These are phyloP conservation scores for Trichoderma sp. DNA, from an alignment of 2,329 filamentous ascomycete genomes.

Conservation along the genomic window DNA sequence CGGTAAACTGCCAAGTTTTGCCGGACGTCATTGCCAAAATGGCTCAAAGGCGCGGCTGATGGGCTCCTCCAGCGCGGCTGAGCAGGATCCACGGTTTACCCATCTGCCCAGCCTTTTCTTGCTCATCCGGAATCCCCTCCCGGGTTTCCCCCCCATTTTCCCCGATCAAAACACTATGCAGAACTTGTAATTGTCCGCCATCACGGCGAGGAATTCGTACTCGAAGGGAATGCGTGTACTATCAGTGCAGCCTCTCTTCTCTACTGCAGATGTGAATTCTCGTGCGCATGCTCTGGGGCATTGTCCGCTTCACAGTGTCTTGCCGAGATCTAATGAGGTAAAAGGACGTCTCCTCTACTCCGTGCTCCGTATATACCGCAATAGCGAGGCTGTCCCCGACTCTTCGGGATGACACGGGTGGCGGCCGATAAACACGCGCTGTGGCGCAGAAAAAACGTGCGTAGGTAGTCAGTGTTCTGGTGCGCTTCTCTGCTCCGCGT, in stretches of 20 bases:
- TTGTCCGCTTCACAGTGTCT: too few species aligned
- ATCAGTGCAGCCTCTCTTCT: too few species aligned
- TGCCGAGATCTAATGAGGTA: too few species aligned
- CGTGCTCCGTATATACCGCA: too few species aligned
- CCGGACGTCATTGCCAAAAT: neutral
- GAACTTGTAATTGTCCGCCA: conserved; percentile 1
- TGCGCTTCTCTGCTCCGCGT: too few species aligned
- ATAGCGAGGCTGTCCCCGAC: neutral
- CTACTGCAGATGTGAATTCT: too few species aligned
- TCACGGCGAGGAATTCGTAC: neutral
- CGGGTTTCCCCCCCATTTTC: conserved; percentile 1
- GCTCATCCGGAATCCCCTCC: conserved; percentile 11
- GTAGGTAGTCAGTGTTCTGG: neutral
- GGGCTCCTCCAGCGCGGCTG: too few species aligned
- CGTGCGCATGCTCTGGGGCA: too few species aligned
- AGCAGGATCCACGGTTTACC: too few species aligned
- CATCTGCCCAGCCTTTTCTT: neutral
- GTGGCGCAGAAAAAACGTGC: conserved; percentile 21
- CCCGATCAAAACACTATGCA: neutral
- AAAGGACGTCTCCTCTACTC: too few species aligned
- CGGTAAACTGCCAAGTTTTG: neutral
- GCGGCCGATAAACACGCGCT: conserved; percentile 17
- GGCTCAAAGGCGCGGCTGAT: too few species aligned
- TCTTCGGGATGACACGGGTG: conserved; percentile 21
- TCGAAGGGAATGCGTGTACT: too few species aligned